phyloP scores from a whole-genome alignment of 2,329 filamentous ascomycete species.

The Incumbomyces delicatus region DNA sequence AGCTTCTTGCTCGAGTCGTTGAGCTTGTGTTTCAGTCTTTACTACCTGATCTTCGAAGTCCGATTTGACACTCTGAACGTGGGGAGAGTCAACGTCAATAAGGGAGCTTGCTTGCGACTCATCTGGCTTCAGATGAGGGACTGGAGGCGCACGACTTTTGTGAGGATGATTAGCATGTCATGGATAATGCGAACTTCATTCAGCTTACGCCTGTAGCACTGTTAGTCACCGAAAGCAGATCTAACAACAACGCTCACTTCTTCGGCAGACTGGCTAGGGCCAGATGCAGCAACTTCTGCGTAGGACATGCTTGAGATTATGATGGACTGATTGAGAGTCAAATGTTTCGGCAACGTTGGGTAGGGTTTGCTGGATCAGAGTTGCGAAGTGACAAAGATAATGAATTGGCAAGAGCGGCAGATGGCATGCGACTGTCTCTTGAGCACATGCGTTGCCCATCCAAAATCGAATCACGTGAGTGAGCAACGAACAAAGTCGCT shows the following conservation, averaged over 20 bases:
- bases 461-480: too few species aligned
- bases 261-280: slow-evolving; percentile 37
- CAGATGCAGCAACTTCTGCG: slow-evolving; percentile 38
- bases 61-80: slow-evolving; percentile 34
- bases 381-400: too few species aligned
- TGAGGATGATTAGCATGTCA: not conserved
- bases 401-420: too few species aligned
- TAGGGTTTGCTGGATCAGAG: too few species aligned
- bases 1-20: slow-evolving; percentile 34
- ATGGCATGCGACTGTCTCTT: too few species aligned
- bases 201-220: slow-evolving; percentile 5
- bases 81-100: slow-evolving; percentile 39
- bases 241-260: slow-evolving; percentile 29
- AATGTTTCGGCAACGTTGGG: too few species aligned
- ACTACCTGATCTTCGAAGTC: slow-evolving; percentile 33
- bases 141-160: slow-evolving; percentile 32
- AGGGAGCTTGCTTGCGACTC: slow-evolving; percentile 33
- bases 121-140: slow-evolving; percentile 29
- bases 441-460: too few species aligned
- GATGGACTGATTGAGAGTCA: too few species aligned
- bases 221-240: slow-evolving; percentile 1
- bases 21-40: slow-evolving; percentile 38
- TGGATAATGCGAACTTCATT: not conserved
- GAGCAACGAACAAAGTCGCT: too few species aligned
- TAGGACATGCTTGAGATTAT: slow-evolving; percentile 34